Conservation (phyloP, 139 green algal species). For the Edaphochlamys debaryana region DNA sequence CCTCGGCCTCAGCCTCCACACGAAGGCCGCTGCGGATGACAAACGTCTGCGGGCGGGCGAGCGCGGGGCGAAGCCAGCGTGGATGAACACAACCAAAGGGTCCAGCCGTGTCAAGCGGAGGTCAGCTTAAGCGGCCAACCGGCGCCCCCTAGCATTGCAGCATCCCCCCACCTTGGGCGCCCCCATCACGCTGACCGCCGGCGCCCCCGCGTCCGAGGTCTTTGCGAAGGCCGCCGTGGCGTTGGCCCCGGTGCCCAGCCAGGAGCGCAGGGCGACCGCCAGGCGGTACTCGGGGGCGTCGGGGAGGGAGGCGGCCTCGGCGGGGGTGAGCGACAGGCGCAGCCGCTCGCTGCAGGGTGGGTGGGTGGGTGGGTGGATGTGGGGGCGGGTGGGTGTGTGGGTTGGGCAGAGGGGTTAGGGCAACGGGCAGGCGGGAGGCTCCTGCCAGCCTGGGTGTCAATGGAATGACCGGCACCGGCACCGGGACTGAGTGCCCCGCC, state of each 20-base stretch:
- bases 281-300: not conserved
- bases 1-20: too few species aligned
- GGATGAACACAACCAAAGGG: too few species aligned
- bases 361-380: too few species aligned
- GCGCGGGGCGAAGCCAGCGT: too few species aligned
- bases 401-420: not conserved
- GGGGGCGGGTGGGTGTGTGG: too few species aligned
- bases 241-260: constrained; percentile 15
- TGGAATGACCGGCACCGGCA: not conserved
- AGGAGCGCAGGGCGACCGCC: not conserved
- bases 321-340: not conserved
- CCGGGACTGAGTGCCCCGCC: too few species aligned
- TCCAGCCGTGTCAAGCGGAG: too few species aligned
- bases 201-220: not conserved
- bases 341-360: not conserved
- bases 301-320: not conserved
- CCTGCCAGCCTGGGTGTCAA: not conserved
- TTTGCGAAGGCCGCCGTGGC: not conserved
- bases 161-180: too few species aligned
- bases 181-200: constrained; percentile 3
- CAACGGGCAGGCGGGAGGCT: not conserved
- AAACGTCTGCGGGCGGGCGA: too few species aligned
- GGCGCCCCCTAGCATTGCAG: too few species aligned
- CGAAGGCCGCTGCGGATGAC: too few species aligned
- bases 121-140: too few species aligned